Evolutionary conservation across 768 basidiomycete genomes (phyloP).

Genomic region (Neoboletus magnificus): DNA sequence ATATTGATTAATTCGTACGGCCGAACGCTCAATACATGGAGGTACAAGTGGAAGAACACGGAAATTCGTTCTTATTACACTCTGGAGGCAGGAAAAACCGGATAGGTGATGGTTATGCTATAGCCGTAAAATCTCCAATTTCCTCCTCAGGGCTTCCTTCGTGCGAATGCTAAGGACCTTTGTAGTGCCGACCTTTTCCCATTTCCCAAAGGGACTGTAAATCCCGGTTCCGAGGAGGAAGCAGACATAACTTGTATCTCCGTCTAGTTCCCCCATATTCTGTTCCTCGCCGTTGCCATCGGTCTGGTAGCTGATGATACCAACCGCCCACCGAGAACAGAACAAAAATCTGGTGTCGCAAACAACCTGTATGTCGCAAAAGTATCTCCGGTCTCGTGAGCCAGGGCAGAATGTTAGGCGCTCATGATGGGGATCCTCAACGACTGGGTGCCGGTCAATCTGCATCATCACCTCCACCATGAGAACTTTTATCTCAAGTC

Average conservation of each 20-base stretch:
- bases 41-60: no score
- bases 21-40: no score
- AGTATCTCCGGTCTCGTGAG: not conserved
- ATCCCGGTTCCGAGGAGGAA: slow-evolving; percentile 4
- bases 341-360: slow-evolving; percentile 3
- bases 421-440: not conserved
- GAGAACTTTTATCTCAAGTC: slow-evolving; percentile 5
- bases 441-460: not conserved
- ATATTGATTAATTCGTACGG: no score
- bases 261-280: not conserved
- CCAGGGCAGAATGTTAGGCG: not conserved
- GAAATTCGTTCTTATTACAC: no score
- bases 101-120: not conserved
- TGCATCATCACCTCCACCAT: slow-evolving; percentile 8
- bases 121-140: not conserved
- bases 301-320: slow-evolving; percentile 7
- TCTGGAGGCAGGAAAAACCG: not conserved
- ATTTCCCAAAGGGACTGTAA: slow-evolving; percentile 2
- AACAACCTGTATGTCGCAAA: not conserved
- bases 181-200: slow-evolving; percentile 6
- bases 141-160: not conserved
- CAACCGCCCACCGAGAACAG: slow-evolving; percentile 6
- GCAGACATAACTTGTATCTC: not conserved
- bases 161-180: slow-evolving; percentile 2
- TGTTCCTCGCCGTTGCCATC: not conserved